Evolutionary conservation across 2,329 filamentous ascomycete species (phyloP), one percentile per base, ranked within the genome.

Genomic region (Talaromyces verruculosus): DNA sequence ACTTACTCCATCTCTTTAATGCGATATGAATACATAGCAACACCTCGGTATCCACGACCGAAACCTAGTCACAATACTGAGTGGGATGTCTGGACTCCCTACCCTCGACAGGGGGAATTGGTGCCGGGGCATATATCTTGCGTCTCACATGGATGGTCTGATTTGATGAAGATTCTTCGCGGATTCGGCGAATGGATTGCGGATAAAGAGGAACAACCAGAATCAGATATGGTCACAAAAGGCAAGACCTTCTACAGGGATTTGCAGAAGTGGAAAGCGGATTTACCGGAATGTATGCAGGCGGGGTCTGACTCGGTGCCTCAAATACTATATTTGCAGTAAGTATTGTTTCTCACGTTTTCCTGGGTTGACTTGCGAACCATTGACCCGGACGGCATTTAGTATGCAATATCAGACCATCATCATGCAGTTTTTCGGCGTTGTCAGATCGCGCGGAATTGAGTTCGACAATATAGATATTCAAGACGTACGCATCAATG

Each of bases 281-380:
- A 30, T 43, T 33, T 61, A 43, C 39, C 58, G 22, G 39, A 45
- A 22, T 61, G 58, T 43, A 33, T 61, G 33, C 30, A 61, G 17
- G 17, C 17, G 15, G 28, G 30, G 10, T n/a, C 39, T 45, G 58
- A 15, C 13, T 61, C 58, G 15, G 28, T 61, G 58, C 58, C 58
- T 61, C 58, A 61, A 30, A 61, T 39, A 43, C 58, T 61, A 15
- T 25, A 33, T 15, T 43, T 61, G 33, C 58, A 61, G 58, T 61
- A 43, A 61, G 58, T 61, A 7, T 61, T 6, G 8, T 25, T 6
- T 13, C 39, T 28, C 39, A 28, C n/a, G 15, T 19, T 13, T 61
- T 33, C 3, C 19, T 33, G 47, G 25, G 17, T 8, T 30, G 25
- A 10, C 11, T 37, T 37, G 35, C 11, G 35, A 37, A 37, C n/a